These are phyloP conservation scores for Phytopythium mirpurense DNA, from an alignment of 352 stramenopile genomes.

Conservation along the genomic window DNA sequence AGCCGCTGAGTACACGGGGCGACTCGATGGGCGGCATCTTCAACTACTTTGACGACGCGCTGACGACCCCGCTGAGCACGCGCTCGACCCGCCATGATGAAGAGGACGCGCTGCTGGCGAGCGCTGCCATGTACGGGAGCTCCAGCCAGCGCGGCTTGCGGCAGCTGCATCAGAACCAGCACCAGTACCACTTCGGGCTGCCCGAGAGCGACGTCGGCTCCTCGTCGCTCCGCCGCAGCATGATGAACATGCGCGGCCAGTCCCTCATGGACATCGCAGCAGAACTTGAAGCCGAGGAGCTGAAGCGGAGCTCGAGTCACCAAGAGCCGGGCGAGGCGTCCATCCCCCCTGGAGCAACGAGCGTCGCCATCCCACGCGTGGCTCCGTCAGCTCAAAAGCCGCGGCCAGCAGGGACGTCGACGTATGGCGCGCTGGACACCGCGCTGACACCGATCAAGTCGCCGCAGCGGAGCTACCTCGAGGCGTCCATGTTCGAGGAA, in stretches of 20 bases:
- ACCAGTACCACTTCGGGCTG: slow-evolving; percentile 53
- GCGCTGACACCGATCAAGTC: slow-evolving; percentile 29
- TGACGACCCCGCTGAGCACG: slow-evolving; percentile 42
- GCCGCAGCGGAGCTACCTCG: slow-evolving; percentile 45
- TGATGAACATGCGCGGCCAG: slow-evolving; percentile 14
- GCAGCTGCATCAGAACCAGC: slow-evolving; percentile 70
- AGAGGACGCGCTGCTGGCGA: slow-evolving; percentile 68
- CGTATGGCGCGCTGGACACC: slow-evolving; percentile 55
- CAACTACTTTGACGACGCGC: slow-evolving; percentile 35
- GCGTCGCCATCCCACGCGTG: slow-evolving; percentile 17
- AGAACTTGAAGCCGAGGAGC: slow-evolving; percentile 5
- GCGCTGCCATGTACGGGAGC: slow-evolving; percentile 61
- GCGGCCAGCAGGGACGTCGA: slow-evolving; percentile 14
- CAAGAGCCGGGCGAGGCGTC: slow-evolving; percentile 5
- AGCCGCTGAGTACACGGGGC: slow-evolving; percentile 5
- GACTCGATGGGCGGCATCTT: slow-evolving; percentile 4
- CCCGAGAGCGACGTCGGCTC: slow-evolving; percentile 39
- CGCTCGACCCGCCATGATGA: slow-evolving; percentile 64
- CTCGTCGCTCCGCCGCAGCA: slow-evolving; percentile 26
- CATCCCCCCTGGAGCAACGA: background rate
- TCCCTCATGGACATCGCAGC: slow-evolving; percentile 22
- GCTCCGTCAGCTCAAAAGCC: slow-evolving; percentile 17
- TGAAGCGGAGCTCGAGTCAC: slow-evolving; percentile 6
- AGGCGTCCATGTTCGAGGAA: slow-evolving; percentile 65
- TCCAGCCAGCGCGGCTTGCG: slow-evolving; percentile 62